phyloP scores from a whole-genome alignment of 371 early-diverging fungal genomes.

The Lichtheimia corymbifera region DNA sequence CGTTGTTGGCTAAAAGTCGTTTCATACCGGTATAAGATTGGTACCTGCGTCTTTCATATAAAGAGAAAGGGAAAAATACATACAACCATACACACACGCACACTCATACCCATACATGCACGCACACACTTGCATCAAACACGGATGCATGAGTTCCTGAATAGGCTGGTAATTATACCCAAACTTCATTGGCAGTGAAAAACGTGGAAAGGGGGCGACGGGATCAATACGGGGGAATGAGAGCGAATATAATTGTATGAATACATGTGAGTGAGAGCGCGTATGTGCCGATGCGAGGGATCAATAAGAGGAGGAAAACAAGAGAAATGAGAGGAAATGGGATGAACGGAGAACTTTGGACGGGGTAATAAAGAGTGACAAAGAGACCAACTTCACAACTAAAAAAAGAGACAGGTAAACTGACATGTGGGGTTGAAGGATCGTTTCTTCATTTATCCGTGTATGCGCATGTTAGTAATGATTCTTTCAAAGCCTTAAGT shows the following conservation, averaged over 20 bases:
- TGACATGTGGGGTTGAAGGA: too few relatives aligned
- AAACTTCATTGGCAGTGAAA: constrained; percentile 2
- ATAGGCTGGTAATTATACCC: too few relatives aligned
- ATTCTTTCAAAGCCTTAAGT: constrained; percentile 56
- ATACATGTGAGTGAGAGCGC: neutral
- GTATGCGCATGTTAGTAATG: constrained; percentile 8
- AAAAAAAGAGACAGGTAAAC: too few relatives aligned
- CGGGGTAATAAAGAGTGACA: neutral
- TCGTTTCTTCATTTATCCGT: neutral
- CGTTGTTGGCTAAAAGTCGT: too few relatives aligned
- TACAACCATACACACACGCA: too few relatives aligned
- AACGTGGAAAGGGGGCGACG: neutral
- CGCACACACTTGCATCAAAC: neutral
- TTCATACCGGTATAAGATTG: too few relatives aligned
- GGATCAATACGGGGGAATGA: neutral
- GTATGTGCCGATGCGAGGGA: constrained; percentile 8
- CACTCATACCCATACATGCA: too few relatives aligned
- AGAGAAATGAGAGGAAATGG: neutral
- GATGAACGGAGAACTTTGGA: neutral
- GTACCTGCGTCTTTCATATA: too few relatives aligned
- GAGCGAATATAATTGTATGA: constrained; percentile 1
- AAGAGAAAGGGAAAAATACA: too few relatives aligned
- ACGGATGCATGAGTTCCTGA: neutral
- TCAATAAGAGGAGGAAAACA: neutral
- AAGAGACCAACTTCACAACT: too few relatives aligned